Evolutionary conservation across 2,329 filamentous ascomycete species (phyloP).

Genomic region (Ploettnerulaceae sp.): DNA sequence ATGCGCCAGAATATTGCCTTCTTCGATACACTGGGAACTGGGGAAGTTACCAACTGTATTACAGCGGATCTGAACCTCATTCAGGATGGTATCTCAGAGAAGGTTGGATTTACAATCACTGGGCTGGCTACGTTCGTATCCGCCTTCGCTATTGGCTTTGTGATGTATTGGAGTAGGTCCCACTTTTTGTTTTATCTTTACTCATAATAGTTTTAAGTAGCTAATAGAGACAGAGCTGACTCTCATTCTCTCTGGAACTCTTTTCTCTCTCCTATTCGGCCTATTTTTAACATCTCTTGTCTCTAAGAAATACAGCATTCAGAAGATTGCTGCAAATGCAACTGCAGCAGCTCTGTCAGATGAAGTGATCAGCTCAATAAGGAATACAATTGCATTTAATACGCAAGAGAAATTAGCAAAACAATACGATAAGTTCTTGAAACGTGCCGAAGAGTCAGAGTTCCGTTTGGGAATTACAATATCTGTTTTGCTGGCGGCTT

Average conservation of each 20-base stretch:
- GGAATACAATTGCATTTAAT: slow-evolving; percentile 88
- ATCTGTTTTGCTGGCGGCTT: neutral
- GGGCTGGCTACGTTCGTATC: slow-evolving; percentile 79
- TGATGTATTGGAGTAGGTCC: slow-evolving; percentile 86
- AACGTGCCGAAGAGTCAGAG: slow-evolving; percentile 59
- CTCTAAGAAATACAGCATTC: slow-evolving; percentile 66
- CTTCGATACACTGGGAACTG: slow-evolving; percentile 87
- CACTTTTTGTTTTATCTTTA: slow-evolving; percentile 42
- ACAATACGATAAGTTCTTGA: slow-evolving; percentile 75
- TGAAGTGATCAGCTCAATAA: slow-evolving; percentile 88
- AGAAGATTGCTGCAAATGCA: slow-evolving; percentile 73
- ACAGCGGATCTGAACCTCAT: slow-evolving; percentile 91
- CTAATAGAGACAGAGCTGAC: slow-evolving; percentile 88
- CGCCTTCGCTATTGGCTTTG: slow-evolving; percentile 84
- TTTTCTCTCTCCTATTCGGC: slow-evolving; percentile 72
- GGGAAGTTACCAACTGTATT: slow-evolving; percentile 90
- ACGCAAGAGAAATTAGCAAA: slow-evolving; percentile 87
- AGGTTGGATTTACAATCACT: slow-evolving; percentile 71
- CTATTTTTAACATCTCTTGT: slow-evolving; percentile 72
- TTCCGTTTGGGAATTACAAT: neutral
- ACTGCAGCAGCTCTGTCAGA: slow-evolving; percentile 83
- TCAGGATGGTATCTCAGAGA: slow-evolving; percentile 90
- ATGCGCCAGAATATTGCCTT: slow-evolving; percentile 86
- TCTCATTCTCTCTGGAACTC: slow-evolving; percentile 75
- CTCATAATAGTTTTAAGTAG: slow-evolving; percentile 90